Percentiles rank a stretch among this genome's conserved stretches.
phyloP scores from a whole-genome alignment of 2,329 filamentous ascomycete genomes.

The Niveomyces coronatus region DNA sequence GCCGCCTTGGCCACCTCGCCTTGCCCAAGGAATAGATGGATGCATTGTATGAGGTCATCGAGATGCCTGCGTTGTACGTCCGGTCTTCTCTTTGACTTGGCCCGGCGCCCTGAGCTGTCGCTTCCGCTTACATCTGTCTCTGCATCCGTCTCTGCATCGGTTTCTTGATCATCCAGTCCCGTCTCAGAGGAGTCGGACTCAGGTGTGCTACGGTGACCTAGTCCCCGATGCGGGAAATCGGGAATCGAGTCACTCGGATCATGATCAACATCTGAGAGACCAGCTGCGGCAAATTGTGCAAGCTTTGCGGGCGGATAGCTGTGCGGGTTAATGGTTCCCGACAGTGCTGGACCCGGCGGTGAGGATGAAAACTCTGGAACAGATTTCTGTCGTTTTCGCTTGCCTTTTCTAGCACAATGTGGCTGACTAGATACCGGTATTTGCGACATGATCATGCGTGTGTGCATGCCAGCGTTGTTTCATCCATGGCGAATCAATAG shows the following conservation, averaged over 20 bases:
- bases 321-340: constrained; percentile 41
- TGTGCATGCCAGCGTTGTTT: too few relatives aligned
- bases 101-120: constrained; percentile 26
- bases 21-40: constrained; percentile 62
- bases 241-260: constrained; percentile 26
- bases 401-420: too few relatives aligned
- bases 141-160: constrained; percentile 56
- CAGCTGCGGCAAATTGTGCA: constrained; percentile 43
- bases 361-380: not conserved
- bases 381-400: constrained; percentile 3
- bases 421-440: too few relatives aligned
- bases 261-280: constrained; percentile 37
- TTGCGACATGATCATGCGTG: too few relatives aligned
- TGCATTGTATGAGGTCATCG: constrained; percentile 53
- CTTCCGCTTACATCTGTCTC: constrained; percentile 65
- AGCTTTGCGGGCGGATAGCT: constrained; percentile 43
- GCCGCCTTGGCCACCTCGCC: constrained; percentile 63
- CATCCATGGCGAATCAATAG: too few relatives aligned
- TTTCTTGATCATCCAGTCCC: constrained; percentile 20
- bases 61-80: constrained; percentile 39
- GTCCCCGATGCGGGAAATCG: constrained; percentile 42
- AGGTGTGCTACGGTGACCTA: too few relatives aligned
- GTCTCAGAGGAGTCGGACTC: constrained; percentile 1
- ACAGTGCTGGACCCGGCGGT: constrained; percentile 1
- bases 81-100: not conserved